phyloP scores from a whole-genome alignment of 176 grass and related monocot species.

The Avena sativa region DNA sequence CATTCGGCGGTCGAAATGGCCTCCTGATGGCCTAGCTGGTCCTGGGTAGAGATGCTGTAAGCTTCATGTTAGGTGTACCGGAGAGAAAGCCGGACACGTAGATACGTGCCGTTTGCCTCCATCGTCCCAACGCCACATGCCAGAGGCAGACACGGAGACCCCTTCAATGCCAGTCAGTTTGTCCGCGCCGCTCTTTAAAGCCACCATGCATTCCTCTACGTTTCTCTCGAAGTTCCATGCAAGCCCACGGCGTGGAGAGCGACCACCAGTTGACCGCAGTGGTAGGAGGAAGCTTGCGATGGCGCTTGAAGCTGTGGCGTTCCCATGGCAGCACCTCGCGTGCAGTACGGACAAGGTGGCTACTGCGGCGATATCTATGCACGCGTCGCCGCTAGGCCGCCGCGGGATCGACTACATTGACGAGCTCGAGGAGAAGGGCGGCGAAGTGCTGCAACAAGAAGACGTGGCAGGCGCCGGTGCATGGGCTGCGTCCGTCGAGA shows the following conservation, averaged over 20 bases:
- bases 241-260: constrained; percentile 15
- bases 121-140: constrained; percentile 24
- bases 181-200: constrained; percentile 21
- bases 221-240: neutral
- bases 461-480: neutral
- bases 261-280: too few relatives aligned
- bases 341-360: constrained; percentile 12
- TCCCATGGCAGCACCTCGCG: constrained; percentile 37
- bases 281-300: neutral
- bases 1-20: too few relatives aligned
- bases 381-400: constrained; percentile 14
- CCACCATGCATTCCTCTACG: neutral
- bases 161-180: neutral
- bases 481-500: constrained; percentile 9
- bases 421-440: constrained; percentile 51
- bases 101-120: too few relatives aligned
- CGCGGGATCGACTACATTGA: constrained; percentile 43
- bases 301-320: constrained; percentile 55
- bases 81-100: too few relatives aligned
- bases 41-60: too few relatives aligned
- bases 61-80: too few relatives aligned
- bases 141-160: constrained; percentile 21
- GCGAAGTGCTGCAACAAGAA: constrained; percentile 46
- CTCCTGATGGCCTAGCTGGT: too few relatives aligned
- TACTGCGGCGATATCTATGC: constrained; percentile 9